Percentiles rank a stretch among this genome's conserved stretches.
Evolutionary conservation across 345 rosid genomes (phyloP).

Genomic region (Eucalyptus virginea): DNA sequence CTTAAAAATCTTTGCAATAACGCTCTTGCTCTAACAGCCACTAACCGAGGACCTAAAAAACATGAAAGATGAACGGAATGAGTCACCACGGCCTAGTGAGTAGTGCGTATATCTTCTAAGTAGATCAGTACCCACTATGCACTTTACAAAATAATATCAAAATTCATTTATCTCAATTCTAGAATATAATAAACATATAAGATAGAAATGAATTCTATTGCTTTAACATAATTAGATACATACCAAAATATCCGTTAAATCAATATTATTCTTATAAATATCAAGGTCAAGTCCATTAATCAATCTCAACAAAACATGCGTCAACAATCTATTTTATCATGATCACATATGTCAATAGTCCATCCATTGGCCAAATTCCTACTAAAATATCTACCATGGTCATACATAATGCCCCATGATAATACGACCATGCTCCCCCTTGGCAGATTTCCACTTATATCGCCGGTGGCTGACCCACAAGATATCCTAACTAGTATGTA

Average conservation of each 20-base stretch:
- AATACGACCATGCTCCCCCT: accelerated
- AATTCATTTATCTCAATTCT: not conserved
- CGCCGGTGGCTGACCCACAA: accelerated
- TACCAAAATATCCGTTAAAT: too few relatives aligned
- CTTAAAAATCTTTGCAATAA: not conserved
- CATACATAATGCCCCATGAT: not conserved
- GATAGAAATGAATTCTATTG: not conserved
- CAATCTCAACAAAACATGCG: accelerated
- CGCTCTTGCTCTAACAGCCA: accelerated
- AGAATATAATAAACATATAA: not conserved
- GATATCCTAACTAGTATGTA: not conserved
- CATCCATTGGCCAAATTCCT: not conserved
- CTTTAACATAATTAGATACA: not conserved
- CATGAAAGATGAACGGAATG: accelerated
- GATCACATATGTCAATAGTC: not conserved
- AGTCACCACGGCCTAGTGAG: not conserved
- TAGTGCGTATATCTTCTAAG: not conserved
- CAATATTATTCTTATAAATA: not conserved
- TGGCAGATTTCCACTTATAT: not conserved
- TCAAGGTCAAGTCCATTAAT: not conserved
- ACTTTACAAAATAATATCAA: not conserved
- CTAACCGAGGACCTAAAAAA: not conserved
- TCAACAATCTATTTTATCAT: accelerated
- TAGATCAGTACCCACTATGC: not conserved
- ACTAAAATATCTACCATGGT: not conserved